These are phyloP conservation scores for Metschnikowia rubicola DNA, from an alignment of 805 yeast species.

Conservation along the genomic window DNA sequence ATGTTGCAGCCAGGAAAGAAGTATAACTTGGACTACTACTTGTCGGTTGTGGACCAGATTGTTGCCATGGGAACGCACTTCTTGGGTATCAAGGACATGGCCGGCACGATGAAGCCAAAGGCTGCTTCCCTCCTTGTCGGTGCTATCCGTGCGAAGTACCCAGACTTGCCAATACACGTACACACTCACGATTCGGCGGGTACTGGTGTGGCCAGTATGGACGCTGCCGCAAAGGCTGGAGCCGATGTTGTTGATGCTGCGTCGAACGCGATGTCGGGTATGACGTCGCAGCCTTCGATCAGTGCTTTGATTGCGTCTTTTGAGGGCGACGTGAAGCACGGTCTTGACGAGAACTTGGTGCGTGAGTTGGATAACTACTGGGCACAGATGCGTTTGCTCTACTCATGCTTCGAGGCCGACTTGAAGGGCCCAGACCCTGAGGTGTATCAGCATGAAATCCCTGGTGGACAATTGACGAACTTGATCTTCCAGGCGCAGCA, in stretches of 20 bases:
- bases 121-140: constrained; percentile 85
- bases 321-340: constrained; percentile 80
- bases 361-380: constrained; percentile 91
- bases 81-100: constrained; percentile 98
- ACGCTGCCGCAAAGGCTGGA: constrained; percentile 91
- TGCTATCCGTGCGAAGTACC: constrained; percentile 79
- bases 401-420: constrained; percentile 97
- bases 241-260: constrained; percentile 99
- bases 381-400: constrained; percentile 97
- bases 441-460: constrained; percentile 96
- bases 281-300: constrained; percentile 97
- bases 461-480: constrained; percentile 99
- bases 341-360: constrained; percentile 61
- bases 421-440: constrained; percentile 99
- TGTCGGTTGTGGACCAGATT: constrained; percentile 74
- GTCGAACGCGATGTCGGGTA: constrained; percentile 94
- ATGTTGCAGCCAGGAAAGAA: constrained; percentile 95
- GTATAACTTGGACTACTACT: constrained; percentile 88
- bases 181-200: constrained; percentile 99
- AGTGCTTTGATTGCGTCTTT: constrained; percentile 89
- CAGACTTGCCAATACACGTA: constrained; percentile 94
- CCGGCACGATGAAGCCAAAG: constrained; percentile 94
- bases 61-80: constrained; percentile 95
- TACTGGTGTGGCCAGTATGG: constrained; percentile 97
- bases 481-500: constrained; percentile 98